These are phyloP conservation scores for Fraxinus quadrangulata DNA, from an alignment of 257 asterid species.

Conservation along the genomic window DNA sequence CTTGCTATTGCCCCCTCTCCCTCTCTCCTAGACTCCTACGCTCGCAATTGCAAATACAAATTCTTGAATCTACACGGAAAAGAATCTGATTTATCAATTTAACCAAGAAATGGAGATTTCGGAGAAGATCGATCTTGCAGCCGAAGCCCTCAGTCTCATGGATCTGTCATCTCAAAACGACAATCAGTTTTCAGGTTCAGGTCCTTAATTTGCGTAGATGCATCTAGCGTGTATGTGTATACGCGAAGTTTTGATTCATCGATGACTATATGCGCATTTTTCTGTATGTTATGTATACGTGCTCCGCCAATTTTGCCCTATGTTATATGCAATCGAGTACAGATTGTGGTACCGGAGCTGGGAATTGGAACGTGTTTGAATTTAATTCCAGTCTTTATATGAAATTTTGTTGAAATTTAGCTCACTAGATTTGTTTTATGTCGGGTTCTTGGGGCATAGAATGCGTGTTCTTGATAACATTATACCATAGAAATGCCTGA, in stretches of 20 bases:
- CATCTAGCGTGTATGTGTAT: neutral
- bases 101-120: conserved; percentile 29
- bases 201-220: too few species aligned
- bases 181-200: conserved; percentile 47
- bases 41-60: conserved; percentile 23
- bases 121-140: conserved; percentile 45
- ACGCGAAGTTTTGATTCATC: neutral
- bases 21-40: neutral
- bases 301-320: neutral
- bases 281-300: neutral
- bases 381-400: neutral
- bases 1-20: neutral
- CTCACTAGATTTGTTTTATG: neutral
- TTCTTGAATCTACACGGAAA: conserved; percentile 3
- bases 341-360: conserved; percentile 21
- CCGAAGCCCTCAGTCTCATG: conserved; percentile 41
- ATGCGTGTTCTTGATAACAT: neutral
- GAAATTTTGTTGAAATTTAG: conserved; percentile 10
- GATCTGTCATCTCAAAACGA: conserved; percentile 37
- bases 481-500: too few species aligned
- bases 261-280: conserved; percentile 10
- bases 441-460: conserved; percentile 12
- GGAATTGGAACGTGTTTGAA: neutral
- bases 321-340: neutral
- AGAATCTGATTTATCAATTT: conserved; percentile 19